Evolutionary conservation across 768 basidiomycete genomes (phyloP).

Genomic region (Russula earlei): DNA sequence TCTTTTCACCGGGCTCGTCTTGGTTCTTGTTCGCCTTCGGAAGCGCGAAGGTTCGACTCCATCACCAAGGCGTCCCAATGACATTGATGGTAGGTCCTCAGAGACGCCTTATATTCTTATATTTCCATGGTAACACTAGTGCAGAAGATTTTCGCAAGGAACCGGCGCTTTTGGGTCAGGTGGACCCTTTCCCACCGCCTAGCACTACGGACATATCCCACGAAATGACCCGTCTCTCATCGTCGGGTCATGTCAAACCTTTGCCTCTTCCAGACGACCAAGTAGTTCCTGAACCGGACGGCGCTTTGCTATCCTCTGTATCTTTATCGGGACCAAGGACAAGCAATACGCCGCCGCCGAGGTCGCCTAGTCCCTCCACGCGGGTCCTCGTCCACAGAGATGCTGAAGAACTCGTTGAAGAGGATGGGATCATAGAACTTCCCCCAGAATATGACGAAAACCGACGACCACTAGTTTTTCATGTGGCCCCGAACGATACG

Average conservation of each 20-base stretch:
- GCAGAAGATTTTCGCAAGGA: not conserved
- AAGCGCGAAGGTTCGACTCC: not conserved
- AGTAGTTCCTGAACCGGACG: not conserved
- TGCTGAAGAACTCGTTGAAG: conserved; percentile 45
- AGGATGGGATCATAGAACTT: conserved; percentile 54
- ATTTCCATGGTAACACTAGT: not conserved
- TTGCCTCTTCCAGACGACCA: not conserved
- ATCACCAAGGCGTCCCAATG: not conserved
- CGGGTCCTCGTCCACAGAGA: conserved; percentile 50
- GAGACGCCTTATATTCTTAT: not conserved
- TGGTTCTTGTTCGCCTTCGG: not conserved
- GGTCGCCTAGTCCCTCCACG: not conserved
- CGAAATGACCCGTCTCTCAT: too few species aligned
- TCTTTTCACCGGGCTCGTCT: not conserved
- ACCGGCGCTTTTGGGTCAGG: not conserved
- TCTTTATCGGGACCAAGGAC: not conserved
- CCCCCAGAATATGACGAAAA: conserved; percentile 63
- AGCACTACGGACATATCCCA: too few species aligned
- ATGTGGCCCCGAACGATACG: not conserved
- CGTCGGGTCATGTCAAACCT: too few species aligned
- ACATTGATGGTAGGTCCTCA: not conserved
- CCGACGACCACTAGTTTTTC: conserved; percentile 23
- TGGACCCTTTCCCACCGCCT: not conserved
- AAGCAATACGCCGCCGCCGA: not conserved
- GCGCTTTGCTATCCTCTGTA: not conserved